Evolutionary conservation across 1,139 yeast species (phyloP).

Genomic region (Geotrichum carabidarum): DNA sequence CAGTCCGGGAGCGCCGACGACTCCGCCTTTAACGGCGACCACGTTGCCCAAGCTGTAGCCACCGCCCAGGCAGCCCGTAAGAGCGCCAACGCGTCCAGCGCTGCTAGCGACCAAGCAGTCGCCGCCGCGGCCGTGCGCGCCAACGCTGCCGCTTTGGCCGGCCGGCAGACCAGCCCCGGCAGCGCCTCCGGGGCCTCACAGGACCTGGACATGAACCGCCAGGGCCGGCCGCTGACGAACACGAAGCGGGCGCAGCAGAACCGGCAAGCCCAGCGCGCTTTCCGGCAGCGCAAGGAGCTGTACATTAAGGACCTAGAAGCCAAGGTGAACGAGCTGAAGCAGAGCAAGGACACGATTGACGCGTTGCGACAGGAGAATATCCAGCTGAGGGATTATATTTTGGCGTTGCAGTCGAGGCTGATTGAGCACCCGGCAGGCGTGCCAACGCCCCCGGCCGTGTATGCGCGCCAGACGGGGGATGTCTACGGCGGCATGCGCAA

Average conservation of each 20-base stretch:
- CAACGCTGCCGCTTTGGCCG: not conserved
- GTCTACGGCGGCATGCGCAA: slow-evolving; percentile 13
- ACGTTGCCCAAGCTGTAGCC: slow-evolving; percentile 20
- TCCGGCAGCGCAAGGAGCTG: slow-evolving; percentile 72
- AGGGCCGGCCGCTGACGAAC: slow-evolving; percentile 52
- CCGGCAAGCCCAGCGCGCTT: slow-evolving; percentile 83
- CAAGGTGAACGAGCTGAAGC: slow-evolving; percentile 58
- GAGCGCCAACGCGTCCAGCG: not conserved
- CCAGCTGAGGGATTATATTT: slow-evolving; percentile 66
- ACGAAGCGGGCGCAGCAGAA: slow-evolving; percentile 87
- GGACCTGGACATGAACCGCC: slow-evolving; percentile 23
- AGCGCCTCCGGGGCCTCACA: not conserved
- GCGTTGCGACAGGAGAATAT: slow-evolving; percentile 62
- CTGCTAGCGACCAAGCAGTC: not conserved
- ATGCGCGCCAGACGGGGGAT: slow-evolving; percentile 27
- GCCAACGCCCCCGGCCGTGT: slow-evolving; percentile 45
- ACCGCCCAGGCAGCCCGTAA: slow-evolving; percentile 10
- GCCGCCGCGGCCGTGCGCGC: not conserved
- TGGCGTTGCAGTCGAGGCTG: slow-evolving; percentile 62
- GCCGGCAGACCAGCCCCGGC: not conserved
- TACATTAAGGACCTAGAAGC: slow-evolving; percentile 72
- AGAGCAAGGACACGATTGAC: slow-evolving; percentile 57
- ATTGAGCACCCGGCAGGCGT: slow-evolving; percentile 45
- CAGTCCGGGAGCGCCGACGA: slow-evolving; percentile 11
- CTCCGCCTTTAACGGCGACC: slow-evolving; percentile 11